Evolutionary conservation across 2,329 filamentous ascomycete genomes (phyloP).

Genomic region (Botrytis porri): DNA sequence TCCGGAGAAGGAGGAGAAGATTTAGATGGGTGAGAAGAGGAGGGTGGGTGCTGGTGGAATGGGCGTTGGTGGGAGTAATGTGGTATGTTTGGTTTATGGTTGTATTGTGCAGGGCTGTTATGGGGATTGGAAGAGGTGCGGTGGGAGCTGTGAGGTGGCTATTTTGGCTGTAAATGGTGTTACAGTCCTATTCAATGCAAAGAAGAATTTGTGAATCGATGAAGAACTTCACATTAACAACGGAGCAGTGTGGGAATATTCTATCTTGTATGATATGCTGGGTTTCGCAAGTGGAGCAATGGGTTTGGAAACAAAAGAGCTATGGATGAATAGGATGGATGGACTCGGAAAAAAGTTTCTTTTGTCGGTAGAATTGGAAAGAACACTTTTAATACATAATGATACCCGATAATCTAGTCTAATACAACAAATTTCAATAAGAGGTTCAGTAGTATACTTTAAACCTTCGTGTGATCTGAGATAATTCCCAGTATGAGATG

Average conservation of each 20-base stretch:
- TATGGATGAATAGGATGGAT: neutral
- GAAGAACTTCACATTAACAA: neutral
- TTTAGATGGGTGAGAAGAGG: conserved; percentile 73
- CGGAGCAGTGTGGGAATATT: neutral
- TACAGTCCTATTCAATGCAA: neutral
- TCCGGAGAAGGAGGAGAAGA: conserved; percentile 62
- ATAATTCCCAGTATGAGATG: neutral
- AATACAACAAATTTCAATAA: conserved; percentile 8
- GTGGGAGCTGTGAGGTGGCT: conserved; percentile 71
- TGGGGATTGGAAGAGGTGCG: conserved; percentile 59
- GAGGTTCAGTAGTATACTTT: neutral
- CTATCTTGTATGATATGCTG: neutral
- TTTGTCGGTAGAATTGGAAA: conserved; percentile 3
- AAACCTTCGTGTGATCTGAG: neutral
- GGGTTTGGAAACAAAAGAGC: conserved; percentile 7
- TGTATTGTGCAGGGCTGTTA: conserved; percentile 65
- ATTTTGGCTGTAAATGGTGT: conserved; percentile 47
- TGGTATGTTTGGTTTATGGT: conserved; percentile 95
- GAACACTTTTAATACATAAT: conserved; percentile 16
- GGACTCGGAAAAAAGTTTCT: neutral
- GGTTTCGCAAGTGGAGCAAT: neutral
- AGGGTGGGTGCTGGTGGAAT: conserved; percentile 82
- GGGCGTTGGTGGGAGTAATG: conserved; percentile 82
- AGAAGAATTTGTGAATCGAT: neutral
- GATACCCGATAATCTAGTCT: conserved; percentile 18